phyloP scores from a whole-genome alignment of 352 stramenopile species.

The Globisporangium echinulatum region DNA sequence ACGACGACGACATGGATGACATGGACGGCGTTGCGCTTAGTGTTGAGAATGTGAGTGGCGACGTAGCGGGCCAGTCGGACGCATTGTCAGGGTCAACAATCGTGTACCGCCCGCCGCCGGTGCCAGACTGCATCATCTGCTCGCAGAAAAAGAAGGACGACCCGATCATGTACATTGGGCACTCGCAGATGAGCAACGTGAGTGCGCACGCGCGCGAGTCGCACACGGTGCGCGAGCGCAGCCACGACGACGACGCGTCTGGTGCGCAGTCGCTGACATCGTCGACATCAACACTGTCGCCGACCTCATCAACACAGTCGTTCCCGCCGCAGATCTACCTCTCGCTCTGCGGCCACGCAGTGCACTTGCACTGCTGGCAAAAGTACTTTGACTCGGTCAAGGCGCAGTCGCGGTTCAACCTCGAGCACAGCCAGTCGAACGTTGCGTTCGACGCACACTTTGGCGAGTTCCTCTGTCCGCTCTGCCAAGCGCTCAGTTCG shows the following conservation, averaged over 20 bases:
- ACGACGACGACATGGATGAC: slow-evolving; percentile 45
- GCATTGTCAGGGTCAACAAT: slow-evolving; percentile 22
- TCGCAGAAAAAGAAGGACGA: slow-evolving; percentile 80
- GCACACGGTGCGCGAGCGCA: slow-evolving; percentile 14
- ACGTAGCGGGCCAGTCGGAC: slow-evolving; percentile 1
- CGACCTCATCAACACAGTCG: not conserved
- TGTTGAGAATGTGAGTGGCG: slow-evolving; percentile 9
- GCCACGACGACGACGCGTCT: slow-evolving; percentile 12
- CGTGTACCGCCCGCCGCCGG: slow-evolving; percentile 55
- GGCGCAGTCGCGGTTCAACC: slow-evolving; percentile 58
- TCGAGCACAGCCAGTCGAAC: slow-evolving; percentile 69
- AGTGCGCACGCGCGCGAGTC: slow-evolving; percentile 30
- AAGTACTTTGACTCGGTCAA: slow-evolving; percentile 87
- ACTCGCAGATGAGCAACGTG: slow-evolving; percentile 66
- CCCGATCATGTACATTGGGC: slow-evolving; percentile 83
- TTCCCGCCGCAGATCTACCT: slow-evolving; percentile 69
- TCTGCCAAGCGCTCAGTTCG: slow-evolving; percentile 90
- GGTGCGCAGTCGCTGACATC: slow-evolving; percentile 1
- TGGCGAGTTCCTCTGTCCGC: slow-evolving; percentile 86
- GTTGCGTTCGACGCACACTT: slow-evolving; percentile 83
- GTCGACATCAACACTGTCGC: too few species aligned
- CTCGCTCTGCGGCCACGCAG: slow-evolving; percentile 85
- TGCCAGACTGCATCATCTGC: slow-evolving; percentile 82
- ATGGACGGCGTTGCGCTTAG: slow-evolving; percentile 2
- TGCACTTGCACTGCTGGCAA: slow-evolving; percentile 85